These are phyloP conservation scores for Xylariaceae sp. DNA, from an alignment of 2,329 filamentous ascomycete species.

Conservation along the genomic window DNA sequence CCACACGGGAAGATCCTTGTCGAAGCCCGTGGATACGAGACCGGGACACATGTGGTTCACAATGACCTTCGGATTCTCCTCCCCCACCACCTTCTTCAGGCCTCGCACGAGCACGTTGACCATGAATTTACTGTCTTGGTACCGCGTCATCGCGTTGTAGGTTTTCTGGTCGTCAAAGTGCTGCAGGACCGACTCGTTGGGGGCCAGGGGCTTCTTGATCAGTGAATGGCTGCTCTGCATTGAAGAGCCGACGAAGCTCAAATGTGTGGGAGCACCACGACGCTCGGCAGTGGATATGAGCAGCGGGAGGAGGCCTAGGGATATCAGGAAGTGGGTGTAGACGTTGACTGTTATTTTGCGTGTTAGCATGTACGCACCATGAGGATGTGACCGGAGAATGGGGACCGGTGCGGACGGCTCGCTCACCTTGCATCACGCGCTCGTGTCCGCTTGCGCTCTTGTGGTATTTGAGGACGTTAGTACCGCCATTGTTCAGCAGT, in stretches of 20 bases:
- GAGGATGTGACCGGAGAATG: background rate
- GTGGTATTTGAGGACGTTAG: slow-evolving; percentile 6
- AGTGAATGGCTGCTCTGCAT: slow-evolving; percentile 13
- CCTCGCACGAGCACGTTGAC: slow-evolving; percentile 10
- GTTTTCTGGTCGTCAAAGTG: slow-evolving; percentile 17
- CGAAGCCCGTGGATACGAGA: slow-evolving; percentile 8
- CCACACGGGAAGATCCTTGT: slow-evolving; percentile 7
- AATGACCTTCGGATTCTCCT: slow-evolving; percentile 15
- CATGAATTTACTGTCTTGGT: slow-evolving; percentile 10
- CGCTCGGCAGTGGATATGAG: slow-evolving; percentile 13
- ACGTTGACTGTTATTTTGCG: slow-evolving; percentile 12
- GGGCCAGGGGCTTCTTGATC: slow-evolving; percentile 11
- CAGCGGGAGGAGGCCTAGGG: slow-evolving; percentile 14
- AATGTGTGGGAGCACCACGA: slow-evolving; percentile 11
- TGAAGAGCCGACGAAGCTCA: slow-evolving; percentile 14
- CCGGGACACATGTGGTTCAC: slow-evolving; percentile 19
- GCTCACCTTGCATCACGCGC: slow-evolving; percentile 14
- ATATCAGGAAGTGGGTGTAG: slow-evolving; percentile 19
- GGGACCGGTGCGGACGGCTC: background rate
- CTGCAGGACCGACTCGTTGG: slow-evolving; percentile 2
- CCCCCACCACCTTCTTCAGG: background rate
- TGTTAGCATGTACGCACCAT: slow-evolving; percentile 12
- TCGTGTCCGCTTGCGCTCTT: slow-evolving; percentile 13
- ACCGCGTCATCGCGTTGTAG: slow-evolving; percentile 5
- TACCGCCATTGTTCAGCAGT: slow-evolving; percentile 19